A percentile compares a stretch with the other conserved stretches of the same genome.
phyloP scores from a whole-genome alignment of 345 rosid genomes.

The Eucalyptus curtisii region DNA sequence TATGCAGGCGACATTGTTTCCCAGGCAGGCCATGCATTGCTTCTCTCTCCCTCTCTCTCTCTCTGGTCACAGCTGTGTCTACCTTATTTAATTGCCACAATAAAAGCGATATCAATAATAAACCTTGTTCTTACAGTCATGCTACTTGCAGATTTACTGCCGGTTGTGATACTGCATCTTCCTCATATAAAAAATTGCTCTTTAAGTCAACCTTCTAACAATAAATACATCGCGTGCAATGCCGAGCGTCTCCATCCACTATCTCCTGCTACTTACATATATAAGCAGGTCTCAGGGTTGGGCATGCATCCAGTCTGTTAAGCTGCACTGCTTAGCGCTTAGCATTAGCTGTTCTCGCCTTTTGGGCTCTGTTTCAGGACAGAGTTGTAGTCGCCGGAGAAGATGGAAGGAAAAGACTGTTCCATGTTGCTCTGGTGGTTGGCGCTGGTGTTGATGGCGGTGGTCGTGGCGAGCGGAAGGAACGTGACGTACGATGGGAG shows the following conservation, averaged over 20 bases:
- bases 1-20: not conserved
- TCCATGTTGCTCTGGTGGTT: not conserved
- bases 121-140: not conserved
- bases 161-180: not conserved
- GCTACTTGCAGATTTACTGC: not conserved
- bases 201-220: not conserved
- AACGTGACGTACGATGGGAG: slow-evolving; percentile 22
- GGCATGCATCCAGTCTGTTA: not conserved
- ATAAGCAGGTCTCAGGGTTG: not conserved
- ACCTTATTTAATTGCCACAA: not conserved
- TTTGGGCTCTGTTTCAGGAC: not conserved
- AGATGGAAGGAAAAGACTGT: not conserved
- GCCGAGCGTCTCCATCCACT: not conserved
- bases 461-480: not conserved
- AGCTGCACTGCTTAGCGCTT: not conserved
- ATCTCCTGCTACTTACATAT: not conserved
- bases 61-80: not conserved
- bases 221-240: not conserved
- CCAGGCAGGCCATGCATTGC: not conserved
- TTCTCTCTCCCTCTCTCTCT: not conserved
- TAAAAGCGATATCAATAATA: not conserved
- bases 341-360: not conserved
- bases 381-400: not conserved
- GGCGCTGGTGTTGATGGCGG: not conserved
- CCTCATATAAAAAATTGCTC: not conserved